These are phyloP conservation scores for Blastobotrys terrestris DNA, from an alignment of 805 yeast species.

Conservation along the genomic window DNA sequence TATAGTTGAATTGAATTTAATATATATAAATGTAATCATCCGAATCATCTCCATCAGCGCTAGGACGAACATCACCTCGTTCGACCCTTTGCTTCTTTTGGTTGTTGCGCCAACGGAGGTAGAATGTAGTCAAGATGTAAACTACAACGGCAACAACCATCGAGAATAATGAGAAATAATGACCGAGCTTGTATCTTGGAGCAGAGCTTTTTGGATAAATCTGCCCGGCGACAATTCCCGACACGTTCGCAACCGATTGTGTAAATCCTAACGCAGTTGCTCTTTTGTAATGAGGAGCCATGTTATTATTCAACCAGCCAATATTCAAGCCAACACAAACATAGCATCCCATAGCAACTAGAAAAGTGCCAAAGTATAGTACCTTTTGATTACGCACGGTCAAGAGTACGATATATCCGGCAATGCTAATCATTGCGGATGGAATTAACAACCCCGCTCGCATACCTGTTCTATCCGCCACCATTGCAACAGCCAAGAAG, in stretches of 20 bases:
- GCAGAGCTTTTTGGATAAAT: neutral
- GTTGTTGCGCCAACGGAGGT: neutral
- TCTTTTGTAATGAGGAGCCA: neutral
- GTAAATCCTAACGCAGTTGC: neutral
- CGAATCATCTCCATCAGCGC: neutral
- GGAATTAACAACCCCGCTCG: neutral
- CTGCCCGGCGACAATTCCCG: neutral
- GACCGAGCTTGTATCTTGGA: neutral
- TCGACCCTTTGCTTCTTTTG: neutral
- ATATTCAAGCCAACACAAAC: neutral
- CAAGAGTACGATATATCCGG: neutral
- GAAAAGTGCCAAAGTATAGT: conserved; percentile 5
- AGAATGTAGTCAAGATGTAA: neutral
- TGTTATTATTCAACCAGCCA: neutral
- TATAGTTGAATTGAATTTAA: no score
- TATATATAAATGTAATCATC: neutral
- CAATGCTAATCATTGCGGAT: neutral
- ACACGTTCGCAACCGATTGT: neutral
- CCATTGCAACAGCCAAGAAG: conserved; percentile 26
- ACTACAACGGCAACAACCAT: neutral
- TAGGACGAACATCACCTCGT: neutral
- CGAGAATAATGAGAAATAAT: neutral
- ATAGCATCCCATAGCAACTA: conserved; percentile 24
- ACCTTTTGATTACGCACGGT: neutral
- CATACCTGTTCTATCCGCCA: conserved; percentile 3